Conservation (phyloP, 1,284 basidiomycete species). For the Schizopora paradoxa region DNA sequence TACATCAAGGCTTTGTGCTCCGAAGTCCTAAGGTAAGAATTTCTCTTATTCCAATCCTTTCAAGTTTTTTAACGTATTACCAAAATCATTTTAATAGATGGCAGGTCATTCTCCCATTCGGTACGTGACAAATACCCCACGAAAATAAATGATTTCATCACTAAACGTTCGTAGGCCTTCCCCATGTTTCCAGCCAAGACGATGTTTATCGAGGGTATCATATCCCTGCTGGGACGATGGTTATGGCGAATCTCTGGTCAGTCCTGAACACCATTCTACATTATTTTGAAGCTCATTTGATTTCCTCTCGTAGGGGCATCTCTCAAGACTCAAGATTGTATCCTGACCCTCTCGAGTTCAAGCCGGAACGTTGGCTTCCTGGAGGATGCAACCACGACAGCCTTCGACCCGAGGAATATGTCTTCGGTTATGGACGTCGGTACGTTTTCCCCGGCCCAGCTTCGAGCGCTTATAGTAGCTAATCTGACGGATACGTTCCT, state of each 20-base stretch:
- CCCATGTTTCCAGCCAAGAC: slow-evolving; percentile 25
- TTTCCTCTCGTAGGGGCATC: background rate
- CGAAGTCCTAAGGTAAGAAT: no score
- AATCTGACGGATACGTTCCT: background rate
- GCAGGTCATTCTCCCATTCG: no score
- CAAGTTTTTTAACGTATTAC: no score
- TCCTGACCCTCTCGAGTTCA: slow-evolving; percentile 7
- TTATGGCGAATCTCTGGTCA: slow-evolving; percentile 28
- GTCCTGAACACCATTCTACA: background rate
- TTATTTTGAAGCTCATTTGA: no score
- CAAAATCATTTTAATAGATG: no score
- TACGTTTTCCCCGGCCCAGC: background rate
- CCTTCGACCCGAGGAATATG: slow-evolving; percentile 8
- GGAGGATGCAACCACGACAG: background rate
- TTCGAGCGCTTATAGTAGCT: no score
- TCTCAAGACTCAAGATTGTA: slow-evolving; percentile 7
- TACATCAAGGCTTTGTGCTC: slow-evolving; percentile 18
- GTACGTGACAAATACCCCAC: no score
- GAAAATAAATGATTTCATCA: no score
- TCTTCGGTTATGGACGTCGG: slow-evolving; percentile 13
- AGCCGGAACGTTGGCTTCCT: slow-evolving; percentile 10
- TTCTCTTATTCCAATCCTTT: no score
- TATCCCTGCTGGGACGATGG: slow-evolving; percentile 25
- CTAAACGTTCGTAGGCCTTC: no score
- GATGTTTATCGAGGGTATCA: slow-evolving; percentile 24